phyloP scores from a whole-genome alignment of 495 filamentous ascomycete species.

The Penicillium egyptiacum region DNA sequence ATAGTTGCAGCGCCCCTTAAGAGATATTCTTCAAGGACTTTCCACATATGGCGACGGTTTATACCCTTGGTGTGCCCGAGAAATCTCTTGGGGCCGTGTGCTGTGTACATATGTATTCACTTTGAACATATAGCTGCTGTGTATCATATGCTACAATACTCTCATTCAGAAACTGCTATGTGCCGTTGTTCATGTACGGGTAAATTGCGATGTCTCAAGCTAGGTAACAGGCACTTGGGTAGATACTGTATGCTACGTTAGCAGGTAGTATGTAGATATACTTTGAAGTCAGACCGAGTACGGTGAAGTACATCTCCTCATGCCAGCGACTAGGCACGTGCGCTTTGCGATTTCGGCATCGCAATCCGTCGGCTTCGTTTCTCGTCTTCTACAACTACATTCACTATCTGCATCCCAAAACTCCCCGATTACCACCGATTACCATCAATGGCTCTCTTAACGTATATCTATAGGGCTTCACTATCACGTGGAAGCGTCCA shows the following conservation, averaged over 20 bases:
- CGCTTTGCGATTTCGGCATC: background rate
- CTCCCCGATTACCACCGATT: background rate
- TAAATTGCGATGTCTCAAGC: background rate
- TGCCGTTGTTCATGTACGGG: background rate
- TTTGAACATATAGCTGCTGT: background rate
- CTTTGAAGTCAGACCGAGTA: background rate
- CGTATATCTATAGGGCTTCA: background rate
- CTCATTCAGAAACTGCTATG: background rate
- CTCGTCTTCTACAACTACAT: background rate
- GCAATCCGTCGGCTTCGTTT: background rate
- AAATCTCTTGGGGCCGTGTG: background rate
- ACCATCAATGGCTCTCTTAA: background rate
- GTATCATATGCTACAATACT: background rate
- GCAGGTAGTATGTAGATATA: background rate
- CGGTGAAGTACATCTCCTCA: background rate
- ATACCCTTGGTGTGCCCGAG: background rate
- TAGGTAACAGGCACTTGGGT: background rate
- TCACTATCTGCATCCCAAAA: background rate
- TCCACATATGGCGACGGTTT: background rate
- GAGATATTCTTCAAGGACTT: background rate
- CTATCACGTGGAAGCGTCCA: background rate
- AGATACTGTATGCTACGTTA: background rate
- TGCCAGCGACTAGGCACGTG: background rate
- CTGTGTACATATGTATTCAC: background rate
- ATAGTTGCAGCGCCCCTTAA: slow-evolving; percentile 18